Evolutionary conservation across 129 eudicot genomes (phyloP).

Genomic region (Calendula officinalis): DNA sequence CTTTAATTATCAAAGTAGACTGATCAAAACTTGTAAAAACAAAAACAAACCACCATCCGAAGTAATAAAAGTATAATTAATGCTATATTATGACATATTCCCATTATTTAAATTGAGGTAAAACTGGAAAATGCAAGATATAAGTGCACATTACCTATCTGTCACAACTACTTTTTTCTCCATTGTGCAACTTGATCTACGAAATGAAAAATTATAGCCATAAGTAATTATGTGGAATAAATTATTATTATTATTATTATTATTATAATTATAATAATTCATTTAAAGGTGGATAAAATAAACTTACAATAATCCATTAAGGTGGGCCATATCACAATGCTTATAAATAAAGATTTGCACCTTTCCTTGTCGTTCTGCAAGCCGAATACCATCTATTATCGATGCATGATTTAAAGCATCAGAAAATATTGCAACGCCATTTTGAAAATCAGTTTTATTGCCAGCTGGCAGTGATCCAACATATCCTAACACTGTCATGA

Average conservation of each 20-base stretch:
- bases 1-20: too few species aligned
- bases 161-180: slow-evolving; percentile 89
- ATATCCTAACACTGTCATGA: slow-evolving; percentile 83
- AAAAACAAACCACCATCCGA: too few species aligned
- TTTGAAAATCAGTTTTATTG: slow-evolving; percentile 42
- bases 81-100: too few species aligned
- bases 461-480: slow-evolving; percentile 52
- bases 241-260: too few species aligned
- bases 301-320: slow-evolving; percentile 66
- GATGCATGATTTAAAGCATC: slow-evolving; percentile 97
- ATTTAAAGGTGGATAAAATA: slow-evolving; percentile 6
- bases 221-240: slow-evolving; percentile 11
- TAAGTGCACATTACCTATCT: slow-evolving; percentile 62
- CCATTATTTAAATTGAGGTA: neutral
- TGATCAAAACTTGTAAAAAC: too few species aligned
- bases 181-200: slow-evolving; percentile 65
- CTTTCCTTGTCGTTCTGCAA: slow-evolving; percentile 66
- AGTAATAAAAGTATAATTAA: too few species aligned
- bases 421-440: slow-evolving; percentile 84
- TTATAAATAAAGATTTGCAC: slow-evolving; percentile 66
- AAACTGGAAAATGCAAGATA: neutral
- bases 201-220: slow-evolving; percentile 16
- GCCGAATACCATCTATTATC: slow-evolving; percentile 93
- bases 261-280: neutral
- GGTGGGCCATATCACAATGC: slow-evolving; percentile 95